A percentile compares a stretch with the other conserved stretches of the same genome.
phyloP scores from a whole-genome alignment of 2,329 filamentous ascomycete genomes.

The Aspergillus tubingensis region DNA sequence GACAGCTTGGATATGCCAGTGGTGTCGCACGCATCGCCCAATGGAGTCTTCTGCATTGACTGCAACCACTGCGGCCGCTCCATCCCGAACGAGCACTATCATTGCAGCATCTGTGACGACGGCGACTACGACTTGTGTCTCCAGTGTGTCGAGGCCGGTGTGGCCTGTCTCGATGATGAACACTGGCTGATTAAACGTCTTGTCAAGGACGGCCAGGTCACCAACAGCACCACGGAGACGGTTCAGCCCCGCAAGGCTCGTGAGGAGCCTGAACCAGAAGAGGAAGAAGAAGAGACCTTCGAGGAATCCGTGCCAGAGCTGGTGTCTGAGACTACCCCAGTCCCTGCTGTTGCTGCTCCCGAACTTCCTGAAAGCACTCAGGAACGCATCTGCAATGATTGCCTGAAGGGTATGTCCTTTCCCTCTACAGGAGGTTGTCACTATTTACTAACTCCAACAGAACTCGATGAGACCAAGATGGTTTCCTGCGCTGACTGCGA shows the following conservation, averaged over 20 bases:
- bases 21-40: slow-evolving; percentile 36
- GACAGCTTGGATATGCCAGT: slow-evolving; percentile 34
- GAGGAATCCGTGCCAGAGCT: slow-evolving; percentile 27
- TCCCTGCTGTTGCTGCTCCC: background rate
- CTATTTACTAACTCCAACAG: slow-evolving; percentile 42
- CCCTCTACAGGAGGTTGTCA: background rate
- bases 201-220: slow-evolving; percentile 74
- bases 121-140: slow-evolving; percentile 94
- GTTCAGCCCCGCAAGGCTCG: slow-evolving; percentile 65
- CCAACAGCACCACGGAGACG: slow-evolving; percentile 82
- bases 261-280: slow-evolving; percentile 25
- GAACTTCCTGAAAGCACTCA: slow-evolving; percentile 9
- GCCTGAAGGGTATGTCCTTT: slow-evolving; percentile 57
- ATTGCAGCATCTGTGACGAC: slow-evolving; percentile 89
- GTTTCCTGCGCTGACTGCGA: slow-evolving; percentile 82
- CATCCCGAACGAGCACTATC: slow-evolving; percentile 82
- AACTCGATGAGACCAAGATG: slow-evolving; percentile 75
- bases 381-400: slow-evolving; percentile 63
- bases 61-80: slow-evolving; percentile 86
- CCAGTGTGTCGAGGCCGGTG: slow-evolving; percentile 71
- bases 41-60: slow-evolving; percentile 73
- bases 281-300: slow-evolving; percentile 17
- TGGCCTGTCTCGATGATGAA: slow-evolving; percentile 72
- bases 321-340: slow-evolving; percentile 10
- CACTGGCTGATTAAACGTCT: slow-evolving; percentile 96